Conservation (phyloP, 1,284 basidiomycete species). For the Pseudozyma sp. region DNA sequence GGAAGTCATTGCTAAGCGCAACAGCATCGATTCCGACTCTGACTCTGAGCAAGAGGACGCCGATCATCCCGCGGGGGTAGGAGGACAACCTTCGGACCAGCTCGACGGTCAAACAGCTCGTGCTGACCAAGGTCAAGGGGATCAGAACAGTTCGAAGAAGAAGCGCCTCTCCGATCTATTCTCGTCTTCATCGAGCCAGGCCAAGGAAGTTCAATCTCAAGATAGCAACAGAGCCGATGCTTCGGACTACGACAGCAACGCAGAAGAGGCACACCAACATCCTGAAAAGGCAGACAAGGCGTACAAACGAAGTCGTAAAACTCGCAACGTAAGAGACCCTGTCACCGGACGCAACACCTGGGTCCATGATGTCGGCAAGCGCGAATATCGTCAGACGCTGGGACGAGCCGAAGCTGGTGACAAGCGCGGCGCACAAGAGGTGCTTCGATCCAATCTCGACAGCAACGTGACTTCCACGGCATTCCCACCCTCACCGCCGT, state of each 20-base stretch:
- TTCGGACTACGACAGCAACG: not conserved
- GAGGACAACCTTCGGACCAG: conserved; percentile 1
- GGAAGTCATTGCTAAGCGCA: conserved; percentile 39
- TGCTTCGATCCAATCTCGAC: conserved; percentile 11
- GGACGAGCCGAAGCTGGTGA: conserved; percentile 19
- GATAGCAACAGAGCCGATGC: conserved; percentile 1
- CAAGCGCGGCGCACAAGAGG: conserved; percentile 14
- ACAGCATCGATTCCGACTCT: conserved; percentile 29
- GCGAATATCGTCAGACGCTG: conserved; percentile 29
- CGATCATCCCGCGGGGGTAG: not conserved
- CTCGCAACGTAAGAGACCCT: conserved; percentile 37
- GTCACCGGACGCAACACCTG: conserved; percentile 29
- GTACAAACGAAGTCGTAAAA: conserved; percentile 21
- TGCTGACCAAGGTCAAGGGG: not conserved
- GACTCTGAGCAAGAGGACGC: conserved; percentile 13
- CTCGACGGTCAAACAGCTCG: not conserved
- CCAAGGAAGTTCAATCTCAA: not conserved
- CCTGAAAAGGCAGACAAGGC: conserved; percentile 17
- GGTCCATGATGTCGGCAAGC: conserved; percentile 40
- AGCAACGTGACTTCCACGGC: conserved; percentile 30
- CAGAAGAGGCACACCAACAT: conserved; percentile 5
- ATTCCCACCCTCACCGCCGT: conserved; percentile 32
- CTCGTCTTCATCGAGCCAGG: conserved; percentile 4
- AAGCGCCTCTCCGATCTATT: conserved; percentile 11
- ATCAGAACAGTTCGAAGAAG: not conserved